A percentile compares a stretch with the other conserved stretches of the same genome.
These are phyloP conservation scores for Phaffomyces opuntiae DNA, from an alignment of 805 yeast genomes.

Conservation along the genomic window DNA sequence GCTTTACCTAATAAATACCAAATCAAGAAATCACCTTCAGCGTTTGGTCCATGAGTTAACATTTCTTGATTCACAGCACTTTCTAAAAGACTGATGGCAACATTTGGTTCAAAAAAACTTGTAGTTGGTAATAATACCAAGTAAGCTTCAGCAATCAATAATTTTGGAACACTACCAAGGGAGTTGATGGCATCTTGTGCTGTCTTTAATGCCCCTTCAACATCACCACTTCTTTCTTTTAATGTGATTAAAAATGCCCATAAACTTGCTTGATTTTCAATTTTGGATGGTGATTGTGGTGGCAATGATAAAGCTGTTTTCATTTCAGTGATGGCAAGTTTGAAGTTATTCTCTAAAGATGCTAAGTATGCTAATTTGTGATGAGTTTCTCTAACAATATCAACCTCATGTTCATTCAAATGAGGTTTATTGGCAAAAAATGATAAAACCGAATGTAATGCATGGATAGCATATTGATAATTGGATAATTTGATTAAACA, in stretches of 20 bases:
- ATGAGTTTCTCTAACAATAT: slow-evolving; percentile 44
- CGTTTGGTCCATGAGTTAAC: slow-evolving; percentile 11
- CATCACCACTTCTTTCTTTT: slow-evolving; percentile 38
- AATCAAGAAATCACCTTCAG: slow-evolving; percentile 43
- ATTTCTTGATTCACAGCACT: slow-evolving; percentile 24
- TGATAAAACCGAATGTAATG: slow-evolving; percentile 38
- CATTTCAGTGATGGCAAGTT: slow-evolving; percentile 42
- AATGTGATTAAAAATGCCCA: slow-evolving; percentile 50
- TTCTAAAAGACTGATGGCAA: slow-evolving; percentile 31
- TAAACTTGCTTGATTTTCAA: slow-evolving; percentile 40
- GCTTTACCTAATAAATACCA: slow-evolving; percentile 51
- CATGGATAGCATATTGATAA: slow-evolving; percentile 39
- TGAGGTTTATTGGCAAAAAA: slow-evolving; percentile 25
- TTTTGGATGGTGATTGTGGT: slow-evolving; percentile 37
- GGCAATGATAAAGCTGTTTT: slow-evolving; percentile 44
- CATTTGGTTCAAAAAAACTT: slow-evolving; percentile 26
- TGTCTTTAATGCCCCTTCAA: slow-evolving; percentile 40
- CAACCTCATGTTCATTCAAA: slow-evolving; percentile 30
- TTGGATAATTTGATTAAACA: slow-evolving; percentile 37
- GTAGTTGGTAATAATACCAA: slow-evolving; percentile 33
- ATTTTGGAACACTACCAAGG: slow-evolving; percentile 38
- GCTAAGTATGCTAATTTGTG: slow-evolving; percentile 52
- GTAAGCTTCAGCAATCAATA: slow-evolving; percentile 43
- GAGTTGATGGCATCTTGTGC: slow-evolving; percentile 42
- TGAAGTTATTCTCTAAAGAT: slow-evolving; percentile 42